Conservation (phyloP, 306 rosid species). For the Glycine soja region DNA sequence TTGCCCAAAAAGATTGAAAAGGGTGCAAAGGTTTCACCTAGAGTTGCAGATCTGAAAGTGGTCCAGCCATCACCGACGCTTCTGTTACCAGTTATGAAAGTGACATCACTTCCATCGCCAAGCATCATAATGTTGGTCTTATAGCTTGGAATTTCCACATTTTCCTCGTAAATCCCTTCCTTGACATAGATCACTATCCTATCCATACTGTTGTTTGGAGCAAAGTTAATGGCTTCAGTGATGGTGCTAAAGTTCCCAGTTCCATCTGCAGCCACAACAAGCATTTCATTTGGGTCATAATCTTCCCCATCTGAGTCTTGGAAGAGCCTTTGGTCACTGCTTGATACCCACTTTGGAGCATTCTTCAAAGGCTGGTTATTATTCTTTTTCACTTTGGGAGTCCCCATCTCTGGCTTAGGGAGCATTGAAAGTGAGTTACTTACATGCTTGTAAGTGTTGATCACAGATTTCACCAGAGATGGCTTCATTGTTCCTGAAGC, state of each 20-base stretch:
- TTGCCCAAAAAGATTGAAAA: conserved; percentile 1
- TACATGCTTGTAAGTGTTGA: conserved; percentile 66
- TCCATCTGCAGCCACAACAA: conserved; percentile 77
- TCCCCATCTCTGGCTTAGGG: conserved; percentile 35
- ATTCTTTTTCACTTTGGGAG: conserved; percentile 38
- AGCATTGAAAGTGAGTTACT: conserved; percentile 82
- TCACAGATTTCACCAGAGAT: conserved; percentile 55
- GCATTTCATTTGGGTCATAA: conserved; percentile 52
- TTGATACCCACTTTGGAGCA: conserved; percentile 52
- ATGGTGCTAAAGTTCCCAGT: conserved; percentile 71
- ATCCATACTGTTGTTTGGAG: conserved; percentile 69
- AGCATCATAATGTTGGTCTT: conserved; percentile 71
- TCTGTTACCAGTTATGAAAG: conserved; percentile 69
- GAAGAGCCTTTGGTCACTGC: conserved; percentile 24
- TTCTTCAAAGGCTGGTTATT: conserved; percentile 48
- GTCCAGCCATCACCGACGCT: conserved; percentile 74
- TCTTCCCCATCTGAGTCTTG: conserved; percentile 47
- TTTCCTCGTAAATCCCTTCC: conserved; percentile 75
- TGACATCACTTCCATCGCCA: conserved; percentile 83
- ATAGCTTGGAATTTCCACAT: conserved; percentile 74
- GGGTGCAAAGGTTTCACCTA: conserved; percentile 54
- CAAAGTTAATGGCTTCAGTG: conserved; percentile 67
- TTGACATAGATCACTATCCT: conserved; percentile 69
- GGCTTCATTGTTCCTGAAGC: conserved; percentile 74
- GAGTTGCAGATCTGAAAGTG: conserved; percentile 87